phyloP scores from a whole-genome alignment of 2,329 filamentous ascomycete species.

The Aspergillus felis region DNA sequence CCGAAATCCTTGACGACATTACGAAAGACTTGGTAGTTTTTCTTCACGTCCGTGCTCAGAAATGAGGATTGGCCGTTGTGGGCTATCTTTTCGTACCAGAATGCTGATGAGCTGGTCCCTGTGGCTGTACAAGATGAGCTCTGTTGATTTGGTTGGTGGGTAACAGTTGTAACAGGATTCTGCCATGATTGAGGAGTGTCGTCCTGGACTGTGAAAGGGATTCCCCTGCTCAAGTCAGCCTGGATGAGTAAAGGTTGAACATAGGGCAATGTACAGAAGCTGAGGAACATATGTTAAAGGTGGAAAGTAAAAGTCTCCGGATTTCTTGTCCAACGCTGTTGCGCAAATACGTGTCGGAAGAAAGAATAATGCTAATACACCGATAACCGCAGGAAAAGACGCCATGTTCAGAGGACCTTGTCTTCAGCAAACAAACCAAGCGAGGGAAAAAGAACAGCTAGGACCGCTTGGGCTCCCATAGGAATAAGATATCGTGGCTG shows the following conservation, averaged over 20 bases:
- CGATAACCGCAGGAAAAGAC: not conserved
- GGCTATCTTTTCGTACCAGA: conserved; percentile 27
- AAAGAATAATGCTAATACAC: not conserved
- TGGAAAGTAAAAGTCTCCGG: not conserved
- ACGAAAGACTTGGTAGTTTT: conserved; percentile 32
- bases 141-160: conserved; percentile 4
- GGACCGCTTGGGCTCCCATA: not conserved
- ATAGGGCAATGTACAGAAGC: not conserved
- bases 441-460: not conserved
- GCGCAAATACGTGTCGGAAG: not conserved
- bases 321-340: not conserved
- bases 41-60: conserved; percentile 19
- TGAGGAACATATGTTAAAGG: not conserved
- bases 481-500: not conserved
- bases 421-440: not conserved
- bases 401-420: not conserved
- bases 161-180: conserved; percentile 3
- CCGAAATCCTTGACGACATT: conserved; percentile 33
- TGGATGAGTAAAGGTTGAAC: not conserved
- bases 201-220: conserved; percentile 18
- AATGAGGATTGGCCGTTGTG: conserved; percentile 29
- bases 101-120: conserved; percentile 8
- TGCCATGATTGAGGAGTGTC: conserved; percentile 16
- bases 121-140: conserved; percentile 3
- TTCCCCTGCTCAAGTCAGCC: conserved; percentile 11